Evolutionary conservation across 192 early-diverging fungal species (phyloP), one percentile per base, ranked within the genome.

Genomic region (Powellomyces hirtus): DNA sequence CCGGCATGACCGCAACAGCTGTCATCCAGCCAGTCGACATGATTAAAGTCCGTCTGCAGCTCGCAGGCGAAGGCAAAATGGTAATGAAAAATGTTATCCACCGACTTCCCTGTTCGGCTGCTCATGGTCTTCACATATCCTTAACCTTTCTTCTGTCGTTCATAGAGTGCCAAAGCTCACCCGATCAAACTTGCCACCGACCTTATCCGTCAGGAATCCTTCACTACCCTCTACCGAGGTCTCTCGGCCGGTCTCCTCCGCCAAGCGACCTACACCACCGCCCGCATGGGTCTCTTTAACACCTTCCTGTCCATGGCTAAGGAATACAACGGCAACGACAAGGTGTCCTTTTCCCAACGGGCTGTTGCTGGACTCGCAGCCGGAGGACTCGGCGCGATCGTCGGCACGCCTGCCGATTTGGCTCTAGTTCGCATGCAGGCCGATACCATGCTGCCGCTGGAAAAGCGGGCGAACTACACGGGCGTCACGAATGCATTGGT

Each of bases 201-300:
- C 24, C 56, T 81, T 55, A 63, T 82, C 40, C 35, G 53, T 3
- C 42, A 45, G 3, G 77, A 78, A 42, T 38, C 38, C 30, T 76
- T 72, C 34, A n/a, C 59, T 37, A 64, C 81, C 31, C 67, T 81
- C 1, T 80, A 82, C 71, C 59, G 72, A 35, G 81, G 81, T 37
- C 75, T 84, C 34, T 81, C 78, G 33, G 83, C 83, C 38, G 83
- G 81, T 38, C 68, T 84, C 10, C 72, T 84, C 62, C 75, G 83
- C 49, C 80, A 80, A 53, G 83, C 83, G 2, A 84, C 81, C 14
- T 82, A 82, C 79, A 82, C 80, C 31, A 82, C 80, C 6, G 79
- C 81, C 2, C 75, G 81, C 24, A 68, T 82, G 70, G 81, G 81
- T 40, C 73, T 82, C 49, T 82, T 82, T 71, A 81, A 82, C 72